These are phyloP conservation scores for Cinnamomum chago DNA, from an alignment of 164 flowering plant genomes.

Conservation along the genomic window DNA sequence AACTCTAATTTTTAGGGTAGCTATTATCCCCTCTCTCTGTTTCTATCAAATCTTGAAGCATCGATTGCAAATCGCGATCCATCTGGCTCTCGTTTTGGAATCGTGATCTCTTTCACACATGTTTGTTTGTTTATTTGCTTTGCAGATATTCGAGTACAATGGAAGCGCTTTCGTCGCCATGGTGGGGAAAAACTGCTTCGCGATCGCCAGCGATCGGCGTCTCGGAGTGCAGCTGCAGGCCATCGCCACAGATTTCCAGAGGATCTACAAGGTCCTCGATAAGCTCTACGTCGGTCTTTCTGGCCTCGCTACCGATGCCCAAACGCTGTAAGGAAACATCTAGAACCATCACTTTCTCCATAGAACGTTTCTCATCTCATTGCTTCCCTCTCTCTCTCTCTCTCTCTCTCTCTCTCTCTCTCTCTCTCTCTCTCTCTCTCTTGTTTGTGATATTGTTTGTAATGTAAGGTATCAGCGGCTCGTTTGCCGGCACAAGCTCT, in stretches of 20 bases:
- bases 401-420: no score
- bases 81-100: no score
- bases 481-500: slow-evolving; percentile 79
- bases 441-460: background rate
- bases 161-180: slow-evolving; percentile 92
- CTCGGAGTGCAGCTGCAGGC: slow-evolving; percentile 95
- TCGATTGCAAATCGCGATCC: no score
- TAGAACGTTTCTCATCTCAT: no score
- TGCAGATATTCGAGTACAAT: slow-evolving; percentile 92
- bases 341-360: background rate
- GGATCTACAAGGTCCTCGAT: slow-evolving; percentile 67
- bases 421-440: no score
- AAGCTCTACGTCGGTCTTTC: slow-evolving; percentile 71
- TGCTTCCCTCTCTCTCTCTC: background rate
- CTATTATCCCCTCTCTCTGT: background rate
- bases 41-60: background rate
- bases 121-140: background rate
- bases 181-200: slow-evolving; percentile 98
- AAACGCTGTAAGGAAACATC: slow-evolving; percentile 54
- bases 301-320: slow-evolving; percentile 90
- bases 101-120: background rate
- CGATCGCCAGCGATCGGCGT: slow-evolving; percentile 86
- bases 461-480: slow-evolving; percentile 70
- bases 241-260: slow-evolving; percentile 84
- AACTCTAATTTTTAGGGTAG: background rate